Percentiles rank a stretch among this genome's conserved stretches.
phyloP scores from a whole-genome alignment of 2,329 filamentous ascomycete genomes.

The Nemania sp. region DNA sequence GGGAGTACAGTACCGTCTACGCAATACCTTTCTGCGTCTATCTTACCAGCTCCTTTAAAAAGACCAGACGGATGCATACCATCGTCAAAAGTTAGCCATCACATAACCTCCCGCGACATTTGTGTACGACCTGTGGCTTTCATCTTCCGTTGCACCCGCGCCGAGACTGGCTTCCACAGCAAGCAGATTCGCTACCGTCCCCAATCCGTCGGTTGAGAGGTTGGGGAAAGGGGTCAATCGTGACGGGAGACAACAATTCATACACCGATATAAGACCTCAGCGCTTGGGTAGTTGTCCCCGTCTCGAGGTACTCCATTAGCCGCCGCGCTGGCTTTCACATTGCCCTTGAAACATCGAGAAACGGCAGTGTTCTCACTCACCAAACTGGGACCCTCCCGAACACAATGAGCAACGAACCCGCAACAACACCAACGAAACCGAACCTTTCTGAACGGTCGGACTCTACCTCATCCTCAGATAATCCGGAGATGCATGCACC shows the following conservation, averaged over 20 bases:
- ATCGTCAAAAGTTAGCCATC: constrained; percentile 13
- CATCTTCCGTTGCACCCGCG: constrained; percentile 12
- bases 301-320: constrained; percentile 13
- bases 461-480: constrained; percentile 49
- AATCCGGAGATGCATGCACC: constrained; percentile 61
- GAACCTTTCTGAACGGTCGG: constrained; percentile 46
- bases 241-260: constrained; percentile 28
- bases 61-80: constrained; percentile 28
- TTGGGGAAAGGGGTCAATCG: constrained; percentile 28
- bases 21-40: constrained; percentile 15
- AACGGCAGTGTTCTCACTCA: constrained; percentile 3
- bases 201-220: constrained; percentile 33
- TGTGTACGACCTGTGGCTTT: constrained; percentile 17
- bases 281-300: constrained; percentile 16
- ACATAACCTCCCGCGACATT: constrained; percentile 19
- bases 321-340: constrained; percentile 13
- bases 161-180: constrained; percentile 20
- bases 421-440: constrained; percentile 41
- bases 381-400: constrained; percentile 19
- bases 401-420: constrained; percentile 45
- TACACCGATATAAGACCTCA: constrained; percentile 15
- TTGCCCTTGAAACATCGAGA: constrained; percentile 1
- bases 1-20: constrained; percentile 18
- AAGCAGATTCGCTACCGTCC: constrained; percentile 25
- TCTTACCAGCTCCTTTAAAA: constrained; percentile 15